Base-by-base conservation (phyloP, 2,329 filamentous ascomycete species). In the Pseudogymnoascus sp. region DNA sequence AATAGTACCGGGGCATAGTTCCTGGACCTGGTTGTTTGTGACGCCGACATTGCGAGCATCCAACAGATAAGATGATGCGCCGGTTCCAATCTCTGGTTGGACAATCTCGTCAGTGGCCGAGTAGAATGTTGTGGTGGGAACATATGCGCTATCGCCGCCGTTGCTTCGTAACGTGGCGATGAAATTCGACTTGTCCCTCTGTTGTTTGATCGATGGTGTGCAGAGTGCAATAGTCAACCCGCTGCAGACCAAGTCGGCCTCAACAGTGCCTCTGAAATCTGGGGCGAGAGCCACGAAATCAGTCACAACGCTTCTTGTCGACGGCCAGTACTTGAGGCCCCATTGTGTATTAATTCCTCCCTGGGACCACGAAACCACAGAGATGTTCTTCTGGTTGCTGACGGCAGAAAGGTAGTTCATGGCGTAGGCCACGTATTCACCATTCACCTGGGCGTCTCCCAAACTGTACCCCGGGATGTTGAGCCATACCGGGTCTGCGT, bases 241-340 rank as follows among this genome's bases (percentile, higher is more conserved):
- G 3, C 23, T 9, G 35, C 64, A 69, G 52, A 75, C 72, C 16
- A 66, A 23, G 38, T 66, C 65, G 1, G 74, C 75, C 1, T 76
- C 62, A 1, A 74, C 60, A 0, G 79, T 81, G 52, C 81, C 81
- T 61, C 78, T 76, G 67, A 82, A 85, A 66, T 84, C 82, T 1
- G 81, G 75, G 8, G 77, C 79, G 55, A 84, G 74, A 49, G 79
- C 75, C 41, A 85, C 74, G 68, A 82, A 78, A 68, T 84, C 78
- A n/a, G 74, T 74, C 1, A 80, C 75, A 0, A 73, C 71, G 2
- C 64, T 65, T 3, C 77, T 76, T 1, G 78, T 80, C 1, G 77
- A 80, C 0, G 80, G 80, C 79, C 79, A 84, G 73, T 82, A 84
- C 65, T 83, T 84, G 65, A 82, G 73, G 0, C 79, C 80, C 83